Conservation (phyloP, 805 yeast genomes). For the Kodamaea neixiangensis region DNA sequence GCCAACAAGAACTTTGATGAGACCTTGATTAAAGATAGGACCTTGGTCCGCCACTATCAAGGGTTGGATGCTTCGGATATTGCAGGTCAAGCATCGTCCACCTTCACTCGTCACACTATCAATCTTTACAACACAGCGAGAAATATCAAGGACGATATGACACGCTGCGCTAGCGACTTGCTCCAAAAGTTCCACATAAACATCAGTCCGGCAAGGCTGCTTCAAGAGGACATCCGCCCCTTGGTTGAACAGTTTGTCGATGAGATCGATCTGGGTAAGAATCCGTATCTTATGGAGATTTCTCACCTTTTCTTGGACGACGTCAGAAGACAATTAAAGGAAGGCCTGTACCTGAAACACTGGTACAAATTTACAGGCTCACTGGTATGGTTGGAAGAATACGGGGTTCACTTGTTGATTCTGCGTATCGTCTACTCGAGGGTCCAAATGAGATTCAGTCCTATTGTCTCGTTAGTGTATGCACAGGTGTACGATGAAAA, state of each 20-base stretch:
- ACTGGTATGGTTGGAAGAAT: conserved; percentile 54
- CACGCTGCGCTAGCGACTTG: conserved; percentile 2
- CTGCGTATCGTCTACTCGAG: conserved; percentile 34
- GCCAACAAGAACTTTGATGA: conserved; percentile 2
- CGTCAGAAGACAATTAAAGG: conserved; percentile 13
- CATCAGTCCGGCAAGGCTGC: neutral
- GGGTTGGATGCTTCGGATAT: neutral
- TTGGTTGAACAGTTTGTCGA: conserved; percentile 1
- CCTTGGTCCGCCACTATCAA: neutral
- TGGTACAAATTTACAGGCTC: conserved; percentile 55
- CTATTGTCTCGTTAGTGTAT: conserved; percentile 26
- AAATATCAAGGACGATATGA: neutral
- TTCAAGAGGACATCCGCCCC: conserved; percentile 8
- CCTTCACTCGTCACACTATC: neutral
- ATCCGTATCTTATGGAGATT: conserved; percentile 7
- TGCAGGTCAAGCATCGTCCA: neutral
- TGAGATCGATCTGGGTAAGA: conserved; percentile 2
- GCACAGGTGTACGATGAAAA: conserved; percentile 25
- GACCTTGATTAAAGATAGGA: neutral
- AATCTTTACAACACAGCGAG: conserved; percentile 3
- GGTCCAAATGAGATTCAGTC: conserved; percentile 24
- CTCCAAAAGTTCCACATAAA: neutral
- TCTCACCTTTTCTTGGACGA: conserved; percentile 20
- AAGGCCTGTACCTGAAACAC: conserved; percentile 15
- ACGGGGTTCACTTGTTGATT: conserved; percentile 50